A percentile compares a stretch with the other conserved stretches of the same genome.
These are phyloP conservation scores for Penicillium sp. DNA, from an alignment of 2,329 filamentous ascomycete genomes.

Conservation along the genomic window DNA sequence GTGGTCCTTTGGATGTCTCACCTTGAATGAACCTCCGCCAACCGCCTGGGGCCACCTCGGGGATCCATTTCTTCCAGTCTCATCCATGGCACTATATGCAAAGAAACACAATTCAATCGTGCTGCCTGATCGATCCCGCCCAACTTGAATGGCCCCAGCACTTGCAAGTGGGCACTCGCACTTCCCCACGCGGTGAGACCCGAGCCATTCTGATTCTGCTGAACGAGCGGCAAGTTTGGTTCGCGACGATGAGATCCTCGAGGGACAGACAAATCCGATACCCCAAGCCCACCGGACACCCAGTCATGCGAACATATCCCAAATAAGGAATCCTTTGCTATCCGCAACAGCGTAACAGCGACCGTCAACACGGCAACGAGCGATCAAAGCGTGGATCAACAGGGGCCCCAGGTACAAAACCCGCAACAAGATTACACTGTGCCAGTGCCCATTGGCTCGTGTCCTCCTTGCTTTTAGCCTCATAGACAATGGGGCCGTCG, in stretches of 20 bases:
- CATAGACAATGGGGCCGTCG: neutral
- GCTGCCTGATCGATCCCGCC: neutral
- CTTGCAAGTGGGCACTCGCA: too few species aligned
- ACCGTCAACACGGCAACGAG: neutral
- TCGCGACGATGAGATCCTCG: too few species aligned
- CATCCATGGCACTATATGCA: too few species aligned
- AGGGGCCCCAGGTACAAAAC: slow-evolving; percentile 8
- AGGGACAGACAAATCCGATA: too few species aligned
- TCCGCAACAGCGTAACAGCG: neutral
- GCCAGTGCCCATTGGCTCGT: neutral
- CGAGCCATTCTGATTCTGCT: too few species aligned
- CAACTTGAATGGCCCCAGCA: too few species aligned
- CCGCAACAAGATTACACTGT: neutral
- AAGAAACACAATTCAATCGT: neutral
- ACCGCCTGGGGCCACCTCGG: too few species aligned
- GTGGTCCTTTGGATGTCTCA: neutral
- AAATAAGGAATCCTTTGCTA: neutral
- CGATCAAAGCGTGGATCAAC: slow-evolving; percentile 11
- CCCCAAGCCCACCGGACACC: neutral
- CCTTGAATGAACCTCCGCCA: neutral
- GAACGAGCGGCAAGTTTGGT: too few species aligned
- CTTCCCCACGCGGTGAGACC: too few species aligned
- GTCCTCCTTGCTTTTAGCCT: neutral
- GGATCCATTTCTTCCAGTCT: too few species aligned
- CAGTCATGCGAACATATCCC: neutral